These are phyloP conservation scores for Aspergillus awamori DNA, from an alignment of 2,329 filamentous ascomycete genomes.

Conservation along the genomic window DNA sequence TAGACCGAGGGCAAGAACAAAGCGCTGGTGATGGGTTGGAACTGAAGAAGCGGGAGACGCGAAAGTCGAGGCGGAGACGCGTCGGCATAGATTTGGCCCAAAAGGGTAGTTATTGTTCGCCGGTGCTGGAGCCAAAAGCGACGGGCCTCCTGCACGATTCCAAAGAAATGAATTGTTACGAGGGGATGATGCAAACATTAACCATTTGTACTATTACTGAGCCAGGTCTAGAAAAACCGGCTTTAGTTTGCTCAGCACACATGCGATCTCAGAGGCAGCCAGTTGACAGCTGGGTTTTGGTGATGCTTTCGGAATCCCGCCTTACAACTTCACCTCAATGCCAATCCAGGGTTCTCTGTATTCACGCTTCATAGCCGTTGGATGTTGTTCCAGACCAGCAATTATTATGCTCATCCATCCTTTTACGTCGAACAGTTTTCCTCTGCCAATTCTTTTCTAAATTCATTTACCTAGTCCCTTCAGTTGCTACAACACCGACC, in stretches of 20 bases:
- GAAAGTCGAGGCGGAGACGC: slow-evolving; percentile 32
- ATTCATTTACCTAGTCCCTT: neutral
- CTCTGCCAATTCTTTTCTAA: neutral
- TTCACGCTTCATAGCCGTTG: neutral
- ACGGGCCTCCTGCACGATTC: neutral
- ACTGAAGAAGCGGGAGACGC: slow-evolving; percentile 26
- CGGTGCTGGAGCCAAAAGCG: neutral
- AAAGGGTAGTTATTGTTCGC: slow-evolving; percentile 7
- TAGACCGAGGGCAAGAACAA: neutral
- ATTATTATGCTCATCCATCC: neutral
- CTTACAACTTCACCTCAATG: neutral
- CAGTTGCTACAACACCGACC: neutral
- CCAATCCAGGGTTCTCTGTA: neutral
- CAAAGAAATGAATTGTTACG: neutral
- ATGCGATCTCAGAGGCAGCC: neutral
- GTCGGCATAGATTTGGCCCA: slow-evolving; percentile 25
- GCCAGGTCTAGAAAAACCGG: neutral
- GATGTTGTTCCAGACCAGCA: neutral
- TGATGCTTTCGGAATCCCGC: neutral
- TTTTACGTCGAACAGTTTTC: neutral
- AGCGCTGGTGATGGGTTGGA: neutral
- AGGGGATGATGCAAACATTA: neutral
- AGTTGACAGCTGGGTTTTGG: neutral
- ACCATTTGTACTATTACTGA: neutral
- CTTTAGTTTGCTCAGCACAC: neutral